Evolutionary conservation across 2,329 filamentous ascomycete genomes (phyloP).

Genomic region (Aspergillus pseudoviridinutans): DNA sequence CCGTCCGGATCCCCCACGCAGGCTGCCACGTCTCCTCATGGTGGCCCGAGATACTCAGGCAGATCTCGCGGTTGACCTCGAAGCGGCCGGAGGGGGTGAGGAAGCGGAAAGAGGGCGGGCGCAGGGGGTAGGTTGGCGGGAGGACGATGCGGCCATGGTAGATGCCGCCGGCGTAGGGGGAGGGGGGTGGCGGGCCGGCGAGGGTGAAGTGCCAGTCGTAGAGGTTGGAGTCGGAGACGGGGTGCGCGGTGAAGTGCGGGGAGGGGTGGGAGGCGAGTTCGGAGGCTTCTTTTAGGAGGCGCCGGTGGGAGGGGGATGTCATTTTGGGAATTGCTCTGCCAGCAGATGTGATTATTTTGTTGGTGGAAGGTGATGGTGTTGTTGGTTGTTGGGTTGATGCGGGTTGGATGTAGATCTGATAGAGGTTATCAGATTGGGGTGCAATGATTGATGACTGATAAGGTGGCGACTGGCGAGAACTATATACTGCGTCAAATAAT

Average conservation of each 20-base stretch:
- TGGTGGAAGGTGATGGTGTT: not conserved
- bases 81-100: constrained; percentile 87
- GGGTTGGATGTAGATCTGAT: not conserved
- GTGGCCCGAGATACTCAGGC: constrained; percentile 86
- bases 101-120: constrained; percentile 94
- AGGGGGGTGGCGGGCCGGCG: constrained; percentile 75
- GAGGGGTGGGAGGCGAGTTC: constrained; percentile 79
- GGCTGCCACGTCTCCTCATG: constrained; percentile 99
- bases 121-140: constrained; percentile 82
- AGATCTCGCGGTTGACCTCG: constrained; percentile 95
- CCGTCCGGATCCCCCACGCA: constrained; percentile 92
- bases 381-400: not conserved
- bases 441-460: not conserved
- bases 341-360: constrained; percentile 3
- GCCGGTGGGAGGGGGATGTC: constrained; percentile 34
- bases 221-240: constrained; percentile 76
- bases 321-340: not conserved
- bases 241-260: constrained; percentile 77
- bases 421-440: not conserved
- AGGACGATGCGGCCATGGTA: constrained; percentile 96
- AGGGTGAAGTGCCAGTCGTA: constrained; percentile 99
- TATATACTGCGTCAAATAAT: not conserved
- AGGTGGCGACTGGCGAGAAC: not conserved
- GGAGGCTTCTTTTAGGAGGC: constrained; percentile 72
- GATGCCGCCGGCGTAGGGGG: constrained; percentile 73